Conservation (phyloP, 805 yeast species). For the Candida peoriensis region DNA sequence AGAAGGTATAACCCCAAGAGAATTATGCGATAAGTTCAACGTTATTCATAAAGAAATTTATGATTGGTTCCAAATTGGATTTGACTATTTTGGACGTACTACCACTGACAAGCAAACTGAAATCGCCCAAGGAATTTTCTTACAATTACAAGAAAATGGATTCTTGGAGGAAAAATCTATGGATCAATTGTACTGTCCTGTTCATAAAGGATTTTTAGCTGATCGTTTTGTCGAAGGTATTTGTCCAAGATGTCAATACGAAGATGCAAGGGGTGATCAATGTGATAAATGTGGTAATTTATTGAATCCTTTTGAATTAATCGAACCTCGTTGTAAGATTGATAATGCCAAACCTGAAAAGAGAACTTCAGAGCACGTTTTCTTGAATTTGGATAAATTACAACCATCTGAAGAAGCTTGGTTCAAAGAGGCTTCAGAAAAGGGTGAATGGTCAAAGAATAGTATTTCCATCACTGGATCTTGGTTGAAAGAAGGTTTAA, state of each 20-base stretch:
- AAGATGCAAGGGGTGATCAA: constrained; percentile 99
- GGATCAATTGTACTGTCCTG: constrained; percentile 88
- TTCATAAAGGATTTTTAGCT: constrained; percentile 87
- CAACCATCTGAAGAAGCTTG: constrained; percentile 72
- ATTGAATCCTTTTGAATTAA: constrained; percentile 87
- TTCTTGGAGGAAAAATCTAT: constrained; percentile 81
- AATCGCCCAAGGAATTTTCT: constrained; percentile 91
- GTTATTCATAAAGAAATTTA: constrained; percentile 83
- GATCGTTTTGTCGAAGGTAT: constrained; percentile 97
- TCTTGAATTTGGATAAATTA: constrained; percentile 75
- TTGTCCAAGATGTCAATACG: constrained; percentile 92
- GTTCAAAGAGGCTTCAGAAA: constrained; percentile 59
- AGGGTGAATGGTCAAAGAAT: constrained; percentile 91
- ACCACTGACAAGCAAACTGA: constrained; percentile 88
- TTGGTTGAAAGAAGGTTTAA: constrained; percentile 92
- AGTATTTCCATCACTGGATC: constrained; percentile 82
- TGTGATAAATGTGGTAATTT: constrained; percentile 94
- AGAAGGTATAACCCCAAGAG: constrained; percentile 82
- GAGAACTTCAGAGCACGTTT: constrained; percentile 79
- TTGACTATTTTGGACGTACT: constrained; percentile 95
- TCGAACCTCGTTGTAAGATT: constrained; percentile 92
- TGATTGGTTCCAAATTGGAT: constrained; percentile 94
- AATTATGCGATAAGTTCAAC: constrained; percentile 88
- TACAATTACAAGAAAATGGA: constrained; percentile 69
- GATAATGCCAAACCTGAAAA: constrained; percentile 81